These are phyloP conservation scores for Metroxylon sagu DNA, from an alignment of 176 grass and related monocot genomes.

Conservation along the genomic window DNA sequence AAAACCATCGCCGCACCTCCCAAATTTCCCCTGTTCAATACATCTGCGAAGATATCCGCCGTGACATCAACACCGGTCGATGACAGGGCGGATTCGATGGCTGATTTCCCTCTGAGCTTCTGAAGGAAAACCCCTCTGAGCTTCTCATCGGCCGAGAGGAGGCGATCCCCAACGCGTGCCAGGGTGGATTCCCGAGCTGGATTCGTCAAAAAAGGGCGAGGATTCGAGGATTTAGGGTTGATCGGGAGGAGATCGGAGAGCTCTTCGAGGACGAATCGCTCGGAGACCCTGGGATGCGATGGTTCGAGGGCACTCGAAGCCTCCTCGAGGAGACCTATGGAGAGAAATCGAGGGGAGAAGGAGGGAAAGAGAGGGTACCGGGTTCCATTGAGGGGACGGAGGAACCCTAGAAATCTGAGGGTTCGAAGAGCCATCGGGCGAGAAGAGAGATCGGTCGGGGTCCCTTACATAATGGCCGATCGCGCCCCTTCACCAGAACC, in stretches of 20 bases:
- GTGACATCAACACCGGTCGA: too few species aligned
- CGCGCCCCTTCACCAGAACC: too few species aligned
- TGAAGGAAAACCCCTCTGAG: slow-evolving; percentile 80
- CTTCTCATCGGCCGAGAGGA: slow-evolving; percentile 48
- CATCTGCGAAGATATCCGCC: slow-evolving; percentile 38
- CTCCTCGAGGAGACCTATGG: background rate
- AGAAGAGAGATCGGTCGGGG: too few species aligned
- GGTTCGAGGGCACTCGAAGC: background rate
- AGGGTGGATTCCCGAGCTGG: background rate
- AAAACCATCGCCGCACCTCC: too few species aligned
- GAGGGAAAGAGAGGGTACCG: background rate
- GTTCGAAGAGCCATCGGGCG: too few species aligned
- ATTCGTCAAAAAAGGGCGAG: background rate
- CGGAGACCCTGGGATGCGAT: slow-evolving; percentile 15
- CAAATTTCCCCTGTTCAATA: slow-evolving; percentile 40
- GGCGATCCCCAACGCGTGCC: slow-evolving; percentile 4
- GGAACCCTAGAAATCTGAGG: background rate
- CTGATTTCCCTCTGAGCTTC: slow-evolving; percentile 33
- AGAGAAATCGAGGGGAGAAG: slow-evolving; percentile 15
- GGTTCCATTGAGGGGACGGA: background rate
- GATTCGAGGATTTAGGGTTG: slow-evolving; percentile 6
- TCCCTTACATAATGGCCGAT: too few species aligned
- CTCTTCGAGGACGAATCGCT: slow-evolving; percentile 51
- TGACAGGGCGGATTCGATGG: slow-evolving; percentile 21
- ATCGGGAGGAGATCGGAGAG: slow-evolving; percentile 40